Base-by-base conservation (phyloP, 2,329 filamentous ascomycete species). In the Ilyonectria sp. region DNA sequence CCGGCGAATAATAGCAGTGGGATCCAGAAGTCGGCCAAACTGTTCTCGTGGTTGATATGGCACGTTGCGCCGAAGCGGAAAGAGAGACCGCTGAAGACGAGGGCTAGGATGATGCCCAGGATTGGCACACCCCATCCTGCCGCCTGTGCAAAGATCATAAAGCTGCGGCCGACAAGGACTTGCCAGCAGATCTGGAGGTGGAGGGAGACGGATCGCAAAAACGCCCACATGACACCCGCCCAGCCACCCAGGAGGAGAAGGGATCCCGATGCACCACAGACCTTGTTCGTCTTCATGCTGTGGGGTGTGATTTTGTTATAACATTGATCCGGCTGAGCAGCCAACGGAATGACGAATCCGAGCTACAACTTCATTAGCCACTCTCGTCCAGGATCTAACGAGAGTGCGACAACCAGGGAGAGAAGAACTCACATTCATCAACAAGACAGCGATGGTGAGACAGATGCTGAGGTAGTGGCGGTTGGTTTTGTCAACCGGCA, bases 121-220 rank as follows among this genome's bases (percentile, higher is more conserved):
- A 91, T 86, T 2, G 95, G 94, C 52, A 98, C 87, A 19, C 92
- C 93, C 93, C 95, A 98, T 69, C 96, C 96, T 9, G 91, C 83
- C 17, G 88, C 86, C 76, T 97, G 91, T 3, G 95, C 91, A 71
- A 89, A 88, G 85, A 94, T 94, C 90, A 98, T 98, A 81, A 98
- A 98, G 75, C 88, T 93, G 50, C 91, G 89, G 44, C 96, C 96
- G 4, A 97, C 93, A 8, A 95, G 90, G 37, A 97, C 87, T 80
- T 98, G 94, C 96, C 96, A 99, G 85, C 95, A 98, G 71, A 99
- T 98, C 81, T 98, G 96, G 29, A 99, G 90, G 81, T 99, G 96
- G 75, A 99, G 91, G 5, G 94, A 97, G 37, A 98, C 83, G 0
- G 95, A 93, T 70, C 96, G 91, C 67, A 98, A 87, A 79, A 98